Conservation (phyloP, 2,329 filamentous ascomycete species). For the Incumbomyces delicatus region DNA sequence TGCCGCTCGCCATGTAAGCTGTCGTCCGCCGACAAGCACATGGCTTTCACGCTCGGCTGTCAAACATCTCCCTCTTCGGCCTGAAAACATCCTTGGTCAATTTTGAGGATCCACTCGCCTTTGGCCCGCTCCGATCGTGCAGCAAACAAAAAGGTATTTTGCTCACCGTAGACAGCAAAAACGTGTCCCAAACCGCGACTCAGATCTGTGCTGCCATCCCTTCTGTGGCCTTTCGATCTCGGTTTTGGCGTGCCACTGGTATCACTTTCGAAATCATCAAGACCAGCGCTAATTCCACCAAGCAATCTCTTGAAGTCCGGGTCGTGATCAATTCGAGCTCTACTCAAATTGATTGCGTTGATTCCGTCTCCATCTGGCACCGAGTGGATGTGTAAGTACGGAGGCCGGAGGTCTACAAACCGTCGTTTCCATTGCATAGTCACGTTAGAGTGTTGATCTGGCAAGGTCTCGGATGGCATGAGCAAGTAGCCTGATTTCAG, state of each 20-base stretch:
- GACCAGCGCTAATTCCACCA: constrained; percentile 35
- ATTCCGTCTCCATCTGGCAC: constrained; percentile 82
- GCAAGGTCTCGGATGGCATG: constrained; percentile 62
- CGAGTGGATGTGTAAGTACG: constrained; percentile 85
- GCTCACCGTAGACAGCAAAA: constrained; percentile 87
- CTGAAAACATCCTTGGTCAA: constrained; percentile 68
- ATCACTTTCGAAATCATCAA: constrained; percentile 23
- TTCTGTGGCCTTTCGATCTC: constrained; percentile 10
- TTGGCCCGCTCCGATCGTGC: constrained; percentile 83
- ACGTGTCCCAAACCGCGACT: constrained; percentile 54
- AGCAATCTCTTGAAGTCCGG: constrained; percentile 77
- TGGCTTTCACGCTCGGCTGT: background rate
- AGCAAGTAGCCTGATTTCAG: constrained; percentile 83
- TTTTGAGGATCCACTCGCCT: constrained; percentile 91
- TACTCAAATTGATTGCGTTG: constrained; percentile 76
- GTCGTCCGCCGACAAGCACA: background rate
- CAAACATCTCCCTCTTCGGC: constrained; percentile 9
- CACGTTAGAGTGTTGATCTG: constrained; percentile 4
- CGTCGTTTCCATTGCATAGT: constrained; percentile 80
- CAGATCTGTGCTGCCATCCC: constrained; percentile 19
- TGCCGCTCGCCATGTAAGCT: background rate
- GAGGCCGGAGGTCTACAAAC: constrained; percentile 82
- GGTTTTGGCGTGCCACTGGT: constrained; percentile 23
- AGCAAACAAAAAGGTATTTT: constrained; percentile 93
- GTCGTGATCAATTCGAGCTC: constrained; percentile 83